Evolutionary conservation across 495 filamentous ascomycete species (phyloP), one percentile per base, ranked within the genome.

Genomic region (Lentithecium fluviatile): DNA sequence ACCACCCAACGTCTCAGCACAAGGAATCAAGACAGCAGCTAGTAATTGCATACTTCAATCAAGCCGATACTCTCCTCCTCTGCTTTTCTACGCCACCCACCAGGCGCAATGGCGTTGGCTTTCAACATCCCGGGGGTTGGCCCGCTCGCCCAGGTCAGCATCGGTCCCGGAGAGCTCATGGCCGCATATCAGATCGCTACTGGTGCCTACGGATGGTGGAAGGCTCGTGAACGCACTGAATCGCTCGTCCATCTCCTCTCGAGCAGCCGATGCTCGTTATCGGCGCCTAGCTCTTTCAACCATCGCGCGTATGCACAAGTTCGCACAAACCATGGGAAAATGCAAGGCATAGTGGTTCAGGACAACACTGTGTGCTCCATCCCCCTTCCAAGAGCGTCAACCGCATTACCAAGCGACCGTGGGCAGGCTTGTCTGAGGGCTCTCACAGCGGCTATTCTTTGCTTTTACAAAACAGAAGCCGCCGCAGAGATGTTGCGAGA

Each of bases 171-270:
- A 5, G n/a, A 13, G 6, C 20, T 58, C 5, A 46, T 26, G 11
- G 26, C 29, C 2, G 54, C 43, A 7, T 12, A 21, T 19, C 54
- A 58, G 6, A 20, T 48, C 13, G 42, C 54, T n/a, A 48, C 54
- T 49, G 40, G 40, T 13, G 54, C 54, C 24, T 58, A 49, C n/a
- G 54, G 54, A 20, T 58, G 54, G 54, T 49, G 32, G 32, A 58
- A 58, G 20, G 13, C 13, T 13, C n/a, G n/a, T 2, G 54, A 47
- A 20, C n/a, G 54, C 17, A 26, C 21, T 12, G 29, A 58, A 24
- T 49, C 54, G 2, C 19, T 58, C 1, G 26, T 32, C 19, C n/a
- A 42, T 11, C 10, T 58, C 23, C 17, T 58, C 23, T 6, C 42
- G 6, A 29, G 25, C 15, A 29, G 23, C 21, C 19, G 43, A 26